Percentiles rank a stretch among this genome's conserved stretches.
Evolutionary conservation across 2,329 filamentous ascomycete species (phyloP).

Genomic region (Sporothrix humicola): DNA sequence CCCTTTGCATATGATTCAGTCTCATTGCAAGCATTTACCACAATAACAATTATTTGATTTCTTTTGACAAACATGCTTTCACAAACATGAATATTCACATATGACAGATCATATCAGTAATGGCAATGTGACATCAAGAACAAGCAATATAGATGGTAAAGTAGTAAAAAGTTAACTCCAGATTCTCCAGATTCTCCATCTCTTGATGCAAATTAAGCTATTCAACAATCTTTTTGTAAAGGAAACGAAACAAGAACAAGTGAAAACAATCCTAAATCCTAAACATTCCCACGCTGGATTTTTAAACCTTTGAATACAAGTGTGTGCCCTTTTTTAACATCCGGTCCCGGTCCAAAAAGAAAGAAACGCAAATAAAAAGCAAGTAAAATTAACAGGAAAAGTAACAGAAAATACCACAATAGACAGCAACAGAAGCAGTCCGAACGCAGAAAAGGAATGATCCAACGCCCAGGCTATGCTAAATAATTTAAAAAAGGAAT

Average conservation of each 20-base stretch:
- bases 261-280: background rate
- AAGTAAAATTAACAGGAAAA: background rate
- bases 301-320: background rate
- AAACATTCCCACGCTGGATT: background rate
- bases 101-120: background rate
- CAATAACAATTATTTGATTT: no score
- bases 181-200: slow-evolving; percentile 14
- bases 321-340: background rate
- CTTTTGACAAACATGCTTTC: no score
- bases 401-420: background rate
- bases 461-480: slow-evolving; percentile 32
- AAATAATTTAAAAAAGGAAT: slow-evolving; percentile 18
- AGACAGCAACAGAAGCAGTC: no score
- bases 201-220: slow-evolving; percentile 23
- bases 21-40: no score
- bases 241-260: background rate
- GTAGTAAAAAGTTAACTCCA: background rate
- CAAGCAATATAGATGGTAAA: no score
- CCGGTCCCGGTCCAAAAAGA: background rate
- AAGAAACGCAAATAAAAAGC: background rate
- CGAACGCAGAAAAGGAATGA: slow-evolving; percentile 12
- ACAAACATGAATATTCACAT: no score
- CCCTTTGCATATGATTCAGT: no score
- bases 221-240: background rate
- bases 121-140: background rate